These are phyloP conservation scores for Helicostylum pulchrum DNA, from an alignment of 192 early-diverging fungal genomes.

Conservation along the genomic window DNA sequence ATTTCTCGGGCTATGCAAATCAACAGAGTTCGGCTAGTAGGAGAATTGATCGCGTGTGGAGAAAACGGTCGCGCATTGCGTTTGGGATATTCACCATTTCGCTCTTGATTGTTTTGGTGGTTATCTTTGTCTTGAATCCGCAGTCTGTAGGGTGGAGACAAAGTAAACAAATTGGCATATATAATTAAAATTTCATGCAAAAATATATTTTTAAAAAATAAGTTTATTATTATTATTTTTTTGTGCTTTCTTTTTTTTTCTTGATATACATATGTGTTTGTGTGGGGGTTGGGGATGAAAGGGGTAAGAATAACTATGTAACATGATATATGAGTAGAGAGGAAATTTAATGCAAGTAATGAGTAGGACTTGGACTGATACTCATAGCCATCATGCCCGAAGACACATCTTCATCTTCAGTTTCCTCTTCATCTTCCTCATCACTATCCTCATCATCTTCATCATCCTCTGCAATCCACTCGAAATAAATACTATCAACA, in stretches of 20 bases:
- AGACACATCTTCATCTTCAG: conserved; percentile 38
- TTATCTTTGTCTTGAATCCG: conserved; percentile 15
- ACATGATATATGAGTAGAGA: too few species aligned
- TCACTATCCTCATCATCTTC: conserved; percentile 45
- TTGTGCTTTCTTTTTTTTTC: too few species aligned
- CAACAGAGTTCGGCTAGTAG: conserved; percentile 9
- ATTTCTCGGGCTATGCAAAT: background rate
- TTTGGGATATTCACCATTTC: conserved; percentile 3
- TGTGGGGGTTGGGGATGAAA: background rate
- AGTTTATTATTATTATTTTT: too few species aligned
- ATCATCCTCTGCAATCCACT: conserved; percentile 75
- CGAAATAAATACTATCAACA: conserved; percentile 71
- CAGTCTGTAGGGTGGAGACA: conserved; percentile 24
- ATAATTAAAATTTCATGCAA: too few species aligned
- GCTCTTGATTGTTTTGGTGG: conserved; percentile 5
- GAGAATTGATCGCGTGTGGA: conserved; percentile 24
- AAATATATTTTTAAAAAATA: too few species aligned
- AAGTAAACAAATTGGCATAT: background rate
- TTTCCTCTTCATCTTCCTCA: conserved; percentile 35
- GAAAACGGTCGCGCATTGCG: conserved; percentile 13
- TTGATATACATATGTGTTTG: too few species aligned
- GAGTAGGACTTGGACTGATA: conserved; percentile 51
- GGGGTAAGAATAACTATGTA: background rate
- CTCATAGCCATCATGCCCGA: conserved; percentile 53
- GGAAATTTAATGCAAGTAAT: conserved; percentile 15